Conservation (phyloP, 2,329 filamentous ascomycete species). For the Drechslerella coelobrocha region DNA sequence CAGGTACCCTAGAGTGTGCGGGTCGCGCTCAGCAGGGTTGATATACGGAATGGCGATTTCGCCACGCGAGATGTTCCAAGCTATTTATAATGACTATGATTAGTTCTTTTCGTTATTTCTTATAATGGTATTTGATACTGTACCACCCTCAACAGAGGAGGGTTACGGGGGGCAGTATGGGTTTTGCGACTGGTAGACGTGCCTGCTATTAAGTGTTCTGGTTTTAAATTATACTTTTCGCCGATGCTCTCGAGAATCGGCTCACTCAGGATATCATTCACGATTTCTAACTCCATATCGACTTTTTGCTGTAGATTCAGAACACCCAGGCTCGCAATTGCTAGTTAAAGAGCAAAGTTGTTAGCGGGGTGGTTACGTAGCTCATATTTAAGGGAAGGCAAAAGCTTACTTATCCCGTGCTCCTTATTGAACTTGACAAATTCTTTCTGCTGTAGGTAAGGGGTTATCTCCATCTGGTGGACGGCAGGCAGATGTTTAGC, state of each 20-base stretch:
- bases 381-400: too few species aligned
- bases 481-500: conserved; percentile 23
- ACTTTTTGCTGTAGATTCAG: too few species aligned
- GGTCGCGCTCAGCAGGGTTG: not conserved
- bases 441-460: conserved; percentile 36
- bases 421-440: conserved; percentile 32
- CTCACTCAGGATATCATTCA: conserved; percentile 13
- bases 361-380: too few species aligned
- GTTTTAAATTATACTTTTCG: conserved; percentile 13
- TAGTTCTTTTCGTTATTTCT: not conserved
- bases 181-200: too few species aligned
- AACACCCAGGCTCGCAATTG: not conserved
- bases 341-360: not conserved
- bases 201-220: conserved; percentile 1
- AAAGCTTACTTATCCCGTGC: conserved; percentile 30
- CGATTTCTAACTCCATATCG: too few species aligned
- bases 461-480: conserved; percentile 45
- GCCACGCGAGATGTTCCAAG: conserved; percentile 28
- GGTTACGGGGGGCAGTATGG: too few species aligned
- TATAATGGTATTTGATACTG: too few species aligned
- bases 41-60: conserved; percentile 10
- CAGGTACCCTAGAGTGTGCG: not conserved
- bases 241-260: conserved; percentile 24
- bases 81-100: not conserved
- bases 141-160: too few species aligned